Conservation (phyloP, 2,329 filamentous ascomycete genomes). For the Paradendryphiella salina region DNA sequence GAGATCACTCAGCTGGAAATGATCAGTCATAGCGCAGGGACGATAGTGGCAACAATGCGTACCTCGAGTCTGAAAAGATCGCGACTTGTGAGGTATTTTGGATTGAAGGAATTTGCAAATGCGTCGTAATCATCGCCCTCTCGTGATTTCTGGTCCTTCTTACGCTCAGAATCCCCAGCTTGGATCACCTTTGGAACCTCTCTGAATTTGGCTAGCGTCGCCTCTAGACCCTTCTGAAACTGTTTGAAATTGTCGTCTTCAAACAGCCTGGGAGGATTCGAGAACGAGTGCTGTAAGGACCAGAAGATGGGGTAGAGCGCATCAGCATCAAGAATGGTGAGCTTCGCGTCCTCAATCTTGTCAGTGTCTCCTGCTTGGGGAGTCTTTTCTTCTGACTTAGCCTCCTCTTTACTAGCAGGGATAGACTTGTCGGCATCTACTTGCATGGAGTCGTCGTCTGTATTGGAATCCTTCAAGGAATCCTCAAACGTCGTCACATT, state of each 20-base stretch:
- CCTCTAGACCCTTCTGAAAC: constrained; percentile 66
- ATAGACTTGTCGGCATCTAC: constrained; percentile 57
- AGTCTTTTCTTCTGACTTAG: constrained; percentile 42
- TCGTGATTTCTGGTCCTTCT: constrained; percentile 62
- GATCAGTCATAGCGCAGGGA: constrained; percentile 34
- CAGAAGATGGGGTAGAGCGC: constrained; percentile 89
- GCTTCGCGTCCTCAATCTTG: constrained; percentile 53
- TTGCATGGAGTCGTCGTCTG: constrained; percentile 63
- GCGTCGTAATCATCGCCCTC: constrained; percentile 64
- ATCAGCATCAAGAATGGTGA: constrained; percentile 63
- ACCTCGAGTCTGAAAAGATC: constrained; percentile 96
- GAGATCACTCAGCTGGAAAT: constrained; percentile 77
- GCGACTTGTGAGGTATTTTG: constrained; percentile 96
- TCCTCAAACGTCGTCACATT: constrained; percentile 88
- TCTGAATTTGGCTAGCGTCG: constrained; percentile 75
- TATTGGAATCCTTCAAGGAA: constrained; percentile 45
- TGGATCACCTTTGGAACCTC: constrained; percentile 68
- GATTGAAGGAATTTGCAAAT: constrained; percentile 79
- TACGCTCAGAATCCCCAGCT: constrained; percentile 68
- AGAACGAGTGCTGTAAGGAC: constrained; percentile 89
- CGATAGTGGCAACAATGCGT: constrained; percentile 36
- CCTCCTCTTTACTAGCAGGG: constrained; percentile 35
- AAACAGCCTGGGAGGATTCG: constrained; percentile 83
- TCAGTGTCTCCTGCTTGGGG: constrained; percentile 51
- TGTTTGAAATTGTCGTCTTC: constrained; percentile 66